Evolutionary conservation across 371 early-diverging fungal species (phyloP).

Genomic region (Apophysomyces variabilis): DNA sequence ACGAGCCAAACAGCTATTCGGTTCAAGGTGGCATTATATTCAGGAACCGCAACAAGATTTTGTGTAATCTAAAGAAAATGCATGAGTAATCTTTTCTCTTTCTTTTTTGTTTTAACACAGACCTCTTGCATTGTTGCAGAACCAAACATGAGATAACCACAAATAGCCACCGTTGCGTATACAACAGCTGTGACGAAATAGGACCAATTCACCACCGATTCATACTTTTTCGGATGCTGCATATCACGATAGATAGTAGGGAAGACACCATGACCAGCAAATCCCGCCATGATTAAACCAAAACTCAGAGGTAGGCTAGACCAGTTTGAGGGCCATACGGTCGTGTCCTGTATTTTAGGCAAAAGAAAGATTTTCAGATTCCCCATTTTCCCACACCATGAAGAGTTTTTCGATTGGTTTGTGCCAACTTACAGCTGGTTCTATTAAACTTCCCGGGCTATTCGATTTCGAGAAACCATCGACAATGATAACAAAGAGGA

Average conservation of each 20-base stretch:
- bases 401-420: neutral
- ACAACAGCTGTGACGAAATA: conserved; percentile 38
- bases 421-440: conserved; percentile 50
- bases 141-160: conserved; percentile 84
- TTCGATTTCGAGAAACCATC: conserved; percentile 55
- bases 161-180: conserved; percentile 45
- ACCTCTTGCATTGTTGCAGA: conserved; percentile 64
- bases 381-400: neutral
- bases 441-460: conserved; percentile 63
- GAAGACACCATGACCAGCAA: conserved; percentile 54
- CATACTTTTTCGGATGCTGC: conserved; percentile 47
- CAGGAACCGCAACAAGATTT: conserved; percentile 64
- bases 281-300: conserved; percentile 54
- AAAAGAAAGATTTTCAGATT: conserved; percentile 5
- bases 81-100: neutral
- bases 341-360: conserved; percentile 35
- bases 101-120: conserved; percentile 16
- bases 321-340: conserved; percentile 40
- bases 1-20: conserved; percentile 63
- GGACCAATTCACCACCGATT: conserved; percentile 49
- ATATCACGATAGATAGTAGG: conserved; percentile 55
- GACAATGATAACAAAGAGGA: conserved; percentile 45
- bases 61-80: conserved; percentile 62
- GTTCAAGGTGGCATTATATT: conserved; percentile 60
- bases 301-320: conserved; percentile 39